Evolutionary conservation across 164 flowering plant species (phyloP).

Genomic region (Dillenia suffruticosa): DNA sequence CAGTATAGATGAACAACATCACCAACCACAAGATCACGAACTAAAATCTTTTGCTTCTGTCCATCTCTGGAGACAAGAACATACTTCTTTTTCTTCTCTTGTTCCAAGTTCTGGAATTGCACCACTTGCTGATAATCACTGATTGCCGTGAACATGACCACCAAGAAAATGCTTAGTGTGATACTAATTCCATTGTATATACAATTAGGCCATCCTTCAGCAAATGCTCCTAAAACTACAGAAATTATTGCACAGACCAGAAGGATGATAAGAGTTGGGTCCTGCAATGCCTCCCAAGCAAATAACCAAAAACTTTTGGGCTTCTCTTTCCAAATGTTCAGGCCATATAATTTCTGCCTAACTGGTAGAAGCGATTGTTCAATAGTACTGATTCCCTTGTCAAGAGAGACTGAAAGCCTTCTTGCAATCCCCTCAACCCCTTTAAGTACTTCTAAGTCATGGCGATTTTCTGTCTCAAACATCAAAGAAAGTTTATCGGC

Average conservation of each 20-base stretch:
- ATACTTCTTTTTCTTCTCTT: conserved; percentile 14
- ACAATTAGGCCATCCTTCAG: conserved; percentile 17
- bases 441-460: not conserved
- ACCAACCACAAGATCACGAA: conserved; percentile 25
- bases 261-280: conserved; percentile 14
- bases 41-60: conserved; percentile 11
- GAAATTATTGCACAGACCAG: conserved; percentile 17
- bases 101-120: conserved; percentile 17
- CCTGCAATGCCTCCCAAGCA: conserved; percentile 19
- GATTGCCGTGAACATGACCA: conserved; percentile 21
- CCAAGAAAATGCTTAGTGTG: conserved; percentile 17
- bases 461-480: not conserved
- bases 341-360: conserved; percentile 7
- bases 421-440: conserved; percentile 12
- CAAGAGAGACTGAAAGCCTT: not conserved
- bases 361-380: not conserved
- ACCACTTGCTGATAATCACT: conserved; percentile 14
- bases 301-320: conserved; percentile 7
- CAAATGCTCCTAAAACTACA: conserved; percentile 7
- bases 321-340: conserved; percentile 12
- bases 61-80: conserved; percentile 17
- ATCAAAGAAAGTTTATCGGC: conserved; percentile 11
- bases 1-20: conserved; percentile 22
- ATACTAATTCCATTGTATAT: conserved; percentile 18
- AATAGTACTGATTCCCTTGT: conserved; percentile 1